These are phyloP conservation scores for Fonsecaea pedrosoi DNA, from an alignment of 2,329 filamentous ascomycete species.

Conservation along the genomic window DNA sequence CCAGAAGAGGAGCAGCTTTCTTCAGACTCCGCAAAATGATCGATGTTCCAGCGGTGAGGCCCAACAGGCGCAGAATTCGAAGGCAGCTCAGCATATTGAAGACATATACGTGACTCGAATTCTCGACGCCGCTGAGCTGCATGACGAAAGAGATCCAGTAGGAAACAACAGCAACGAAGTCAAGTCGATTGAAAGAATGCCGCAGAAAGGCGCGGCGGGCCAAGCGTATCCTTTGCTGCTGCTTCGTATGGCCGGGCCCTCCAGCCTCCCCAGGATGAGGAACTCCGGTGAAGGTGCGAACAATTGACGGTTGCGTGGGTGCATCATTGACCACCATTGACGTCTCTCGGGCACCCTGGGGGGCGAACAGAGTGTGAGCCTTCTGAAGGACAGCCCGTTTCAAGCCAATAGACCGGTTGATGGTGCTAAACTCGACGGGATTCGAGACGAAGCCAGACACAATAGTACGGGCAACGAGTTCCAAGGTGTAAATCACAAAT, in stretches of 20 bases:
- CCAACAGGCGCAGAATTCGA: slow-evolving; percentile 87
- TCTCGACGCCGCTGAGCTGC: slow-evolving; percentile 72
- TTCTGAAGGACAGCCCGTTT: slow-evolving; percentile 76
- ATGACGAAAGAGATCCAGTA: slow-evolving; percentile 92
- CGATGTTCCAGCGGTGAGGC: slow-evolving; percentile 91
- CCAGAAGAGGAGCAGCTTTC: slow-evolving; percentile 86
- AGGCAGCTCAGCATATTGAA: slow-evolving; percentile 97
- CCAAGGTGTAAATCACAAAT: slow-evolving; percentile 88
- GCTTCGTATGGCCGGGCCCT: slow-evolving; percentile 65
- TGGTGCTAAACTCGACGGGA: slow-evolving; percentile 87
- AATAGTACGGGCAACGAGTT: slow-evolving; percentile 80
- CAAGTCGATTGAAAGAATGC: slow-evolving; percentile 93
- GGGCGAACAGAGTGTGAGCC: slow-evolving; percentile 79
- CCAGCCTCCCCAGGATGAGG: slow-evolving; percentile 62
- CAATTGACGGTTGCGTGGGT: slow-evolving; percentile 67
- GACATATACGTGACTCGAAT: slow-evolving; percentile 75
- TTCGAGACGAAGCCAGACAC: slow-evolving; percentile 95
- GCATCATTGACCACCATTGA: slow-evolving; percentile 48
- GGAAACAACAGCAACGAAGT: slow-evolving; percentile 91
- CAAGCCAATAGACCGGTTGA: slow-evolving; percentile 77
- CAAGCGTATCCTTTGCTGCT: slow-evolving; percentile 83
- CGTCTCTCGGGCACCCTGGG: slow-evolving; percentile 67
- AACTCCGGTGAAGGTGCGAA: slow-evolving; percentile 76
- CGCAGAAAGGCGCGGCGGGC: slow-evolving; percentile 90
- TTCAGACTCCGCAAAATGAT: slow-evolving; percentile 95